Base-by-base conservation (phyloP, 148 eudicot species). In the Nyssa sinensis region DNA sequence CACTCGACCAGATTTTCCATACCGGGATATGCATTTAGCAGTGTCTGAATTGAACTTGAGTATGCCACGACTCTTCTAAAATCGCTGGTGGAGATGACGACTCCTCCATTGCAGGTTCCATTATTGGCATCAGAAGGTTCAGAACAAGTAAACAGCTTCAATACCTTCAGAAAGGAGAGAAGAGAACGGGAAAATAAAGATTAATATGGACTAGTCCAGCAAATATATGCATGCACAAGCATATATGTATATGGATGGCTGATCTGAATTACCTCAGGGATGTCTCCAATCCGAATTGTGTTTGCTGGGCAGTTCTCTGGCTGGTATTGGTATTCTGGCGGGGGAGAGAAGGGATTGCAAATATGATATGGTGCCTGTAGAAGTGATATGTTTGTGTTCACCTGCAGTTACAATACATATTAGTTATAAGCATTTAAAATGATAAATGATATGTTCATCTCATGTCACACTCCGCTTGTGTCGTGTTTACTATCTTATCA, bases 311-410 rank as follows among this genome's bases (percentile, higher is more conserved):
- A 92, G 24, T 80, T 82, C 70, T 79, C 76, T 67, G 97, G 89
- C 62, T 81, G 85, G 74, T 83, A 89, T 9, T 74, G 30, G 71
- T 86, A 87, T 24, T 76, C 78, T 1, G 94, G 97, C 27, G 94
- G 90, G 66, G 85, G 87, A 0, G 97, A 89, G 89, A 92, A 92
- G 44, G 97, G 97, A 81, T 92, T 92, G 88, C 97, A 92, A 86
- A 60, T 44, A 44, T 44, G 16, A 2, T 14, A 44, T 44, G 51
- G 0, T 13, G 17, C 51, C 51, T 44, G 24, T n/a, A 55, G 6
- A 32, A 53, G 41, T 16, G 93, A 82, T 72, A 91, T 77, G 41
- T 91, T 89, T 24, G 70, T 65, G 34, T 91, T 91, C 32, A 90
- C 90, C 96, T 90, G 89, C 77, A 47, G 13, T 21, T 59, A n/a